Base-by-base conservation (phyloP, 1,284 basidiomycete genomes). In the Sphaerobolus stellatus region DNA sequence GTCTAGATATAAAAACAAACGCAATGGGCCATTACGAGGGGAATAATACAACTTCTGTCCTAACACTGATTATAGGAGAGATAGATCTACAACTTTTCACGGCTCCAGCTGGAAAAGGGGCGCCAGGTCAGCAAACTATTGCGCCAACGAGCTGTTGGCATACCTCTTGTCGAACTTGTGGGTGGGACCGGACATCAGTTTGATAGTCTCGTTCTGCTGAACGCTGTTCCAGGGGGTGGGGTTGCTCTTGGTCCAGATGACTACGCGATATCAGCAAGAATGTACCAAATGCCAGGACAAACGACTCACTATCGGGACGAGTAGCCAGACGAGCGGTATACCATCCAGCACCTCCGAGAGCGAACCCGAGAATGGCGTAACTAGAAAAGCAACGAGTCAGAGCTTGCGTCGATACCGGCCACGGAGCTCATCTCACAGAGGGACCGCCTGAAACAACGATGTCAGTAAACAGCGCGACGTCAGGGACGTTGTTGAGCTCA, bases 171-270 rank as follows among this genome's bases (percentile, higher is more conserved):
- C 78, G 59, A 91, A 89, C 62, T 81, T 84, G 65, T 86, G 81
- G 73, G 86, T 84, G n/a, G n/a, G n/a, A 34, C 88, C 79, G 51
- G 80, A 70, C 64, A 84, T 65, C 54, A 92, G 46, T 73, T 92
- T 92, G 55, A 80, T 87, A 59, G 79, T 79, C 70, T 90, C 82
- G 61, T 85, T 77, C 36, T 80, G 83, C 67, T 88, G 79, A 67
- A 92, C 78, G 57, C 80, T 76, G 68, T 88, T 87, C 87, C 88
- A 92, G 18, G 90, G 89, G 11, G 84, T 83, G 11, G 88, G 88
- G 76, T 92, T 92, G 66, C 63, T 74, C 74, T 83, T 88, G 44
- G 86, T 84, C 89, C 90, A 92, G 64, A 90, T 73, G 58, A 92
- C 89, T 91, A 43, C 24, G 47, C 9, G 5, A 50, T 28, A 30